phyloP scores from a whole-genome alignment of 495 filamentous ascomycete species.

The Annulohypoxylon moriforme region DNA sequence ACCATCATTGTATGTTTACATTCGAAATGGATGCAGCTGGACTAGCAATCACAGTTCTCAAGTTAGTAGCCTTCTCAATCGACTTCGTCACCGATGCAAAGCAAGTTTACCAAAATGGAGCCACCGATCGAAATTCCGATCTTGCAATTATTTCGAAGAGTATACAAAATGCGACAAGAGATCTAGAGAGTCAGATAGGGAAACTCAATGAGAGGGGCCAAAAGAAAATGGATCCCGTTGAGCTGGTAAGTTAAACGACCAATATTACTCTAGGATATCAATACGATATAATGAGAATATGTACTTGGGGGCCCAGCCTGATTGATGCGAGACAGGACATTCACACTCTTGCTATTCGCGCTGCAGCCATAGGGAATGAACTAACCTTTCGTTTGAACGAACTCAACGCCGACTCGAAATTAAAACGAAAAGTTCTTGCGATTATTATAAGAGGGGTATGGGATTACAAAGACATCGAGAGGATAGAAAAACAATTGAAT shows the following conservation, averaged over 20 bases:
- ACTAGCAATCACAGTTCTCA: slow-evolving; percentile 15
- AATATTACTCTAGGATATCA: background rate
- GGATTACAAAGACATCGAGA: too few species aligned
- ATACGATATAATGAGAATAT: too few species aligned
- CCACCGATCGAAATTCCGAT: slow-evolving; percentile 15
- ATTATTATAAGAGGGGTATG: too few species aligned
- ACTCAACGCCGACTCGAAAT: too few species aligned
- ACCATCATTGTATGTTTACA: too few species aligned
- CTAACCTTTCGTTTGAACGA: too few species aligned
- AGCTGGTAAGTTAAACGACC: background rate
- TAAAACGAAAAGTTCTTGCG: too few species aligned
- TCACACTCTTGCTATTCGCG: slow-evolving; percentile 1
- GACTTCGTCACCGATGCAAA: slow-evolving; percentile 30
- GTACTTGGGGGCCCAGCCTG: too few species aligned
- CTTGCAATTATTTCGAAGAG: slow-evolving; percentile 4
- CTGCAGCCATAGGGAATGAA: slow-evolving; percentile 23
- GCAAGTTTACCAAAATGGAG: slow-evolving; percentile 28
- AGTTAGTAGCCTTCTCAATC: slow-evolving; percentile 26
- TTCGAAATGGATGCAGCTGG: too few species aligned
- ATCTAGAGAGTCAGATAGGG: slow-evolving; percentile 6
- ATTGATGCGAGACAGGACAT: too few species aligned
- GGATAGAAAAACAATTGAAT: too few species aligned
- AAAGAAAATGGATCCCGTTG: background rate
- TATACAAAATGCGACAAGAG: slow-evolving; percentile 18
- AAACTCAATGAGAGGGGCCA: background rate